Evolutionary conservation across 2,329 filamentous ascomycete genomes (phyloP).

Genomic region (Xylariaceae sp.): DNA sequence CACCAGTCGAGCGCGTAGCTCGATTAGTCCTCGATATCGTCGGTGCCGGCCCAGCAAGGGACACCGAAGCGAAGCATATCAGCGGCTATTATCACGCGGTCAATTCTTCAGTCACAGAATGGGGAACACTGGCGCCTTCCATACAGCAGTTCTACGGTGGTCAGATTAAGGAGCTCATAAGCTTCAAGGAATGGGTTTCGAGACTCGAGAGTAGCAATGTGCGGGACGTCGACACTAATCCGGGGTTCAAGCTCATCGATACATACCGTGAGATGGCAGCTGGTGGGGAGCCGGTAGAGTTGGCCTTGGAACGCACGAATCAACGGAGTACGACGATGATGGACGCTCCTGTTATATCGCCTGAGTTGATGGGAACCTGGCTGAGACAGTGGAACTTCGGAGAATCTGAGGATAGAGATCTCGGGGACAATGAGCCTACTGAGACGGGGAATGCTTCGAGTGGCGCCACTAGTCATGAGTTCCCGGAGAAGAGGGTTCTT

Average conservation of each 20-base stretch:
- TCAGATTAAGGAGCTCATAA: conserved; percentile 35
- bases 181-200: conserved; percentile 42
- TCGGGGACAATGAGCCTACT: too few relatives aligned
- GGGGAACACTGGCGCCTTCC: conserved; percentile 36
- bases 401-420: neutral
- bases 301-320: neutral
- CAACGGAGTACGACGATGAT: neutral
- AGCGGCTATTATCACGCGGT: conserved; percentile 44
- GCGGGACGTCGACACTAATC: conserved; percentile 4
- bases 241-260: conserved; percentile 31
- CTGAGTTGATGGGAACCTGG: neutral
- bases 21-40: conserved; percentile 42
- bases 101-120: conserved; percentile 39
- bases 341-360: neutral
- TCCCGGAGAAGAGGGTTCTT: too few relatives aligned
- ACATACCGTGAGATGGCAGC: conserved; percentile 34
- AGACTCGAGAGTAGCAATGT: conserved; percentile 36
- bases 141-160: conserved; percentile 37
- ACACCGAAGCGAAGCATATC: conserved; percentile 25
- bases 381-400: neutral
- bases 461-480: too few relatives aligned
- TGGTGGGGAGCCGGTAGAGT: neutral
- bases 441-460: too few relatives aligned
- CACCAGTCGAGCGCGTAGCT: conserved; percentile 46
- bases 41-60: conserved; percentile 24